phyloP scores from a whole-genome alignment of 306 rosid genomes.

The Cicer judaicum region DNA sequence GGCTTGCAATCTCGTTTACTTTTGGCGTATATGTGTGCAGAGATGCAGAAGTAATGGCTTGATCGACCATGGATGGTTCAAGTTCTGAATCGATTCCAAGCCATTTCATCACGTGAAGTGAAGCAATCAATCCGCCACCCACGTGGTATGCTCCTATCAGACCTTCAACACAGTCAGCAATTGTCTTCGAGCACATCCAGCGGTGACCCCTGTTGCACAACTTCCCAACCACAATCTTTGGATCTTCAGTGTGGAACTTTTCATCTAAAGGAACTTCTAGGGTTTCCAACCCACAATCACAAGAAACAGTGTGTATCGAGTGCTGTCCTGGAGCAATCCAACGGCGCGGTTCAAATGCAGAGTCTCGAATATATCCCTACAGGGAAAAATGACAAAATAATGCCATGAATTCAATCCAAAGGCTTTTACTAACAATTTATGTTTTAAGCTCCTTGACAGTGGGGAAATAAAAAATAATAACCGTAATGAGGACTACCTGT shows the following conservation, averaged over 20 bases:
- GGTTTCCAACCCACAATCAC: slow-evolving; percentile 83
- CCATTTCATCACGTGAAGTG: slow-evolving; percentile 88
- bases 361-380: slow-evolving; percentile 81
- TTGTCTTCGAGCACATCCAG: slow-evolving; percentile 89
- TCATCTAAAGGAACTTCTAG: slow-evolving; percentile 75
- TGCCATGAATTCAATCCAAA: background rate
- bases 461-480: slow-evolving; percentile 23
- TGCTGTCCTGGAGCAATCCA: slow-evolving; percentile 95
- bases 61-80: slow-evolving; percentile 68
- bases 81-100: slow-evolving; percentile 71
- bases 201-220: slow-evolving; percentile 86
- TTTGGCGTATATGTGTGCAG: slow-evolving; percentile 60
- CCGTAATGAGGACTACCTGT: slow-evolving; percentile 59
- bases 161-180: slow-evolving; percentile 95
- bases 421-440: background rate
- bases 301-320: slow-evolving; percentile 58
- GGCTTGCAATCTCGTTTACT: slow-evolving; percentile 58
- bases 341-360: slow-evolving; percentile 94
- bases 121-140: slow-evolving; percentile 77
- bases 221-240: slow-evolving; percentile 75
- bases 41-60: slow-evolving; percentile 72
- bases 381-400: slow-evolving; percentile 41
- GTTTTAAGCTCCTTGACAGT: slow-evolving; percentile 16
- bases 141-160: slow-evolving; percentile 89
- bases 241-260: slow-evolving; percentile 76